Conservation (phyloP, 495 filamentous ascomycete genomes). For the Cercophora newfieldiana region DNA sequence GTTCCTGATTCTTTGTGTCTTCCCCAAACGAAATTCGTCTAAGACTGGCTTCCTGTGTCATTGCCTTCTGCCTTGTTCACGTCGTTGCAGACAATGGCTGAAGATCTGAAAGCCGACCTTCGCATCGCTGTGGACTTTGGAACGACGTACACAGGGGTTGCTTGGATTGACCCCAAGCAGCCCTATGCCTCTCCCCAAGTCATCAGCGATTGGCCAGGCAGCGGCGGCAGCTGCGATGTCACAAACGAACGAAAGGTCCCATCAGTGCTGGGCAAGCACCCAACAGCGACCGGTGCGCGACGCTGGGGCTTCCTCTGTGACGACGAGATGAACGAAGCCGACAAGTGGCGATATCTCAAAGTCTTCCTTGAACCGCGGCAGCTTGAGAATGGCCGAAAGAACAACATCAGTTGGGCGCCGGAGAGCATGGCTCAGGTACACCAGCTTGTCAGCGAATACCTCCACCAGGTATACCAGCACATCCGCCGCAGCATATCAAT, state of each 20-base stretch:
- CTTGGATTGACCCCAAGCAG: constrained; percentile 2
- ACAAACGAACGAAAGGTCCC: constrained; percentile 9
- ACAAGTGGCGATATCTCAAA: constrained; percentile 15
- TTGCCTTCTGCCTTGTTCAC: background rate
- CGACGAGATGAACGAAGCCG: constrained; percentile 8
- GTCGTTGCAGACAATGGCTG: background rate
- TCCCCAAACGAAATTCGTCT: too few species aligned
- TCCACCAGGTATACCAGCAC: constrained; percentile 10
- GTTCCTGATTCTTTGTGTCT: too few species aligned
- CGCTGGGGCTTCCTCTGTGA: constrained; percentile 12
- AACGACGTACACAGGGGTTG: constrained; percentile 14
- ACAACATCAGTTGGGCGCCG: constrained; percentile 3
- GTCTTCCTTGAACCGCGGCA: constrained; percentile 10
- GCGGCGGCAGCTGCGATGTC: background rate
- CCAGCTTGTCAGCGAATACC: constrained; percentile 6
- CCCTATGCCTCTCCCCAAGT: background rate
- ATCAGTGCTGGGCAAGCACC: background rate
- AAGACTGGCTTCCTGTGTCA: too few species aligned
- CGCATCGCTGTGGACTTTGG: constrained; percentile 14
- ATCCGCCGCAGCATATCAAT: constrained; percentile 4
- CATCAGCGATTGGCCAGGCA: constrained; percentile 11
- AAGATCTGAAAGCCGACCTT: background rate
- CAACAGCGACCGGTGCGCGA: background rate
- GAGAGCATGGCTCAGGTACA: constrained; percentile 11
- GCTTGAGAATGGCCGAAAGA: background rate